Evolutionary conservation across 2,329 filamentous ascomycete genomes (phyloP).

Genomic region (Periconia macrospinosa): DNA sequence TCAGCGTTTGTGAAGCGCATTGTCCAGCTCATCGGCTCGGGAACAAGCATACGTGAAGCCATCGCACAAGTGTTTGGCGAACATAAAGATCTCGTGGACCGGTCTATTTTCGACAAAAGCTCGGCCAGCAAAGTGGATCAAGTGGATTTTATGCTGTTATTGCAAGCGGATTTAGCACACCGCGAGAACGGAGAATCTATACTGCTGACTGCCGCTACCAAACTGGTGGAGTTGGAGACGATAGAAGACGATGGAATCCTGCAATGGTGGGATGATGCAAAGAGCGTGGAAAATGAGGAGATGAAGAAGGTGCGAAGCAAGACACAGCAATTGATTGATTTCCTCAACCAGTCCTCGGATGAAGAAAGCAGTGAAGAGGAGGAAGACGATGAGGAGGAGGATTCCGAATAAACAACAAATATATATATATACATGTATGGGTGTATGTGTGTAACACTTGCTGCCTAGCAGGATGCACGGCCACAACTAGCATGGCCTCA

Average conservation of each 20-base stretch:
- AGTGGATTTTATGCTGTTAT: constrained; percentile 77
- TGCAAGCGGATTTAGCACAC: constrained; percentile 78
- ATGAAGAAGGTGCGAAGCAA: constrained; percentile 72
- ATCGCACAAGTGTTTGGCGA: constrained; percentile 47
- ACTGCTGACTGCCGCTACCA: constrained; percentile 77
- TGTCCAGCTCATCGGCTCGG: constrained; percentile 65
- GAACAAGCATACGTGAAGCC: constrained; percentile 42
- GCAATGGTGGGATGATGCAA: constrained; percentile 82
- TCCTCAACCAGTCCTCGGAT: constrained; percentile 75
- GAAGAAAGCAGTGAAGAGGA: constrained; percentile 66
- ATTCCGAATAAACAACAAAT: constrained; percentile 27
- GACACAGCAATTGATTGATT: constrained; percentile 76
- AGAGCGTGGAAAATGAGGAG: constrained; percentile 66
- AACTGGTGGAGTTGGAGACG: constrained; percentile 81
- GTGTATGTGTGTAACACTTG: no score
- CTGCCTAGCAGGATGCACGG: no score
- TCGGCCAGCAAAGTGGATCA: constrained; percentile 66
- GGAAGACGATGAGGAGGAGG: constrained; percentile 57
- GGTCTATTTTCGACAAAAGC: constrained; percentile 61
- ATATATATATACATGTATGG: not conserved
- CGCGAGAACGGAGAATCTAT: constrained; percentile 66
- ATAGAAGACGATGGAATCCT: constrained; percentile 87
- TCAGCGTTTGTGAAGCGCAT: constrained; percentile 83
- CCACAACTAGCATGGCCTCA: no score
- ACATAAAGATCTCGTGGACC: constrained; percentile 63